Base-by-base conservation (phyloP, 2,329 filamentous ascomycete genomes). In the Fonsecaea multimorphosa region DNA sequence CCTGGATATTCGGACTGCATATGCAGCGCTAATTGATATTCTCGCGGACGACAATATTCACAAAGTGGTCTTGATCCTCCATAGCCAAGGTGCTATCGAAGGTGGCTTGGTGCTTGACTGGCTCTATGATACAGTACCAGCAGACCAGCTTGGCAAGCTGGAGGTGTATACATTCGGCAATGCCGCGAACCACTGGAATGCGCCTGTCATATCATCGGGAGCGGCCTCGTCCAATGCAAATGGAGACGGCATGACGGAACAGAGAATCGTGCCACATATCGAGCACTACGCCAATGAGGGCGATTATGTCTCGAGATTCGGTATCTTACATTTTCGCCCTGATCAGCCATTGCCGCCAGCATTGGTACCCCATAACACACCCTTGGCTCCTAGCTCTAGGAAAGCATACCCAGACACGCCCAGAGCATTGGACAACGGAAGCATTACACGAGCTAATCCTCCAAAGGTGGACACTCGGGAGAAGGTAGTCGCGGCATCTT, bases 121-220 rank as follows among this genome's bases (percentile, higher is more conserved):
- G 89, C 82, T 94, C 1, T 81, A 93, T 1, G 87, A 89, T 68
- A 90, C 93, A 73, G 78, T 92, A 12, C 85, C 89, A 0, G 86
- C 88, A 64, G 84, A 89, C 68, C 78, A 89, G 2, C 79, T 92
- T 5, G 77, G 81, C 1, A 90, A 92, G 71, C 82, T 93, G 0
- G 91, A 94, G 76, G 85, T 94, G 12, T 85, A 84, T 76, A 93
- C 91, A 0, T 94, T 94, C 74, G 91, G 90, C 31, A 90, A 87
- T 64, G 91, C 90, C 0, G 89, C 91, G 0, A 92, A 92, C 72
- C 90, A 93, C 75, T 93, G 92, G 80, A 93, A 93, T 76, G 92
- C 92, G 69, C 91, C 91, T 0, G 64, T 71, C 79, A 0, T 64
- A 74, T 58, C 64, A 9, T 19, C 49, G n/a, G n/a, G n/a, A n/a